phyloP scores from a whole-genome alignment of 345 rosid species.

The Cardamine resedifolia region DNA sequence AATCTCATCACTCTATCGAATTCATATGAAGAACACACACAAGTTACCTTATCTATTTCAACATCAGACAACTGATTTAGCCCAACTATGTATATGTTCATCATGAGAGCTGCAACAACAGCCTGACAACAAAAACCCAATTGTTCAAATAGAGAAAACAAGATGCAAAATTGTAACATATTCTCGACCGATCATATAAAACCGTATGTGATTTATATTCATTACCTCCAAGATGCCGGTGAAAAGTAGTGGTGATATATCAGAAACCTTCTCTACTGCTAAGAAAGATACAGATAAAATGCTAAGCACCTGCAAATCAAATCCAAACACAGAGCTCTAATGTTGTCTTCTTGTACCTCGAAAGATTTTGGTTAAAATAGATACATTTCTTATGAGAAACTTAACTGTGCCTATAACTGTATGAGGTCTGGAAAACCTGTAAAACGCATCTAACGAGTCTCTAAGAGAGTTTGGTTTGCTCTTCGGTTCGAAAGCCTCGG shows the following conservation, averaged over 20 bases:
- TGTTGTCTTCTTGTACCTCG: slow-evolving; percentile 1
- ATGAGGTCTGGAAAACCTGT: slow-evolving; percentile 93
- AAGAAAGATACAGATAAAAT: slow-evolving; percentile 90
- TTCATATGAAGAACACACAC: neutral
- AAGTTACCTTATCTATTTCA: slow-evolving; percentile 86
- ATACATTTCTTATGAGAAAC: slow-evolving; percentile 33
- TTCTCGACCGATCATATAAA: neutral
- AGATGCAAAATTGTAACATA: neutral
- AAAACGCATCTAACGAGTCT: slow-evolving; percentile 66
- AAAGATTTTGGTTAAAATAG: neutral
- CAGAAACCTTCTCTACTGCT: slow-evolving; percentile 75
- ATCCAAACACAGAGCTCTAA: slow-evolving; percentile 3
- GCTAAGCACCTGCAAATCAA: slow-evolving; percentile 65
- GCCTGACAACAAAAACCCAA: slow-evolving; percentile 58
- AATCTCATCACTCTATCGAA: neutral
- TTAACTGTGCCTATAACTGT: slow-evolving; percentile 95
- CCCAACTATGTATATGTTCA: slow-evolving; percentile 95
- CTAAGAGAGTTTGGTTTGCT: slow-evolving; percentile 38
- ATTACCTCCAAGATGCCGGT: slow-evolving; percentile 78
- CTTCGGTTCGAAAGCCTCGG: slow-evolving; percentile 50
- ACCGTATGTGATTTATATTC: neutral
- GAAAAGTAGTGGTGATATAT: slow-evolving; percentile 69
- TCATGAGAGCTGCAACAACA: slow-evolving; percentile 83
- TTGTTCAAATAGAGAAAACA: neutral
- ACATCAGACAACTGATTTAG: slow-evolving; percentile 86